These are phyloP conservation scores for Leptosphaerulina australis DNA, from an alignment of 2,329 filamentous ascomycete genomes.

Conservation along the genomic window DNA sequence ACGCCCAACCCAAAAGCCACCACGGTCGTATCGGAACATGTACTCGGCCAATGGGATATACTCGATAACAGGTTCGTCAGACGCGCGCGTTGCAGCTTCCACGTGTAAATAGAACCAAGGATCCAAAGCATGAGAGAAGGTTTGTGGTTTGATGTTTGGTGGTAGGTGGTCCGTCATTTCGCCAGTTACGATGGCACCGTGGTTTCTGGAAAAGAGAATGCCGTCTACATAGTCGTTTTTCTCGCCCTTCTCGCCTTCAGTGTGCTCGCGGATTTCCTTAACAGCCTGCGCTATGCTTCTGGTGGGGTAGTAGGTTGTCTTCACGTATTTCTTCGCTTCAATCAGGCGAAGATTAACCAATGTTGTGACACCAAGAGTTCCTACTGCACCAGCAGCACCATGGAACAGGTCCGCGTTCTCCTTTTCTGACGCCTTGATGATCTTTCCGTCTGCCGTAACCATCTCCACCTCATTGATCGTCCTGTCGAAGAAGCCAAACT, in stretches of 20 bases:
- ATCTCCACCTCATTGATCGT: constrained; percentile 69
- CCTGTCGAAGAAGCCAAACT: constrained; percentile 68
- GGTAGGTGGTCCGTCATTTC: constrained; percentile 50
- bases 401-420: constrained; percentile 66
- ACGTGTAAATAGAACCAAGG: constrained; percentile 60
- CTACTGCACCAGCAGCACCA: constrained; percentile 69
- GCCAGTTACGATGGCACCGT: constrained; percentile 54
- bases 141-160: constrained; percentile 35
- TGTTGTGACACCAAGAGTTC: constrained; percentile 70
- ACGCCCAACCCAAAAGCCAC: constrained; percentile 70
- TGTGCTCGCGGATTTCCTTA: constrained; percentile 47
- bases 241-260: constrained; percentile 41
- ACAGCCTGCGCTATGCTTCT: constrained; percentile 52
- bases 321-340: constrained; percentile 56
- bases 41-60: constrained; percentile 69
- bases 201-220: constrained; percentile 54
- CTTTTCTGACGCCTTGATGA: constrained; percentile 61
- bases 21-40: constrained; percentile 73
- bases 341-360: constrained; percentile 58
- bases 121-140: constrained; percentile 54
- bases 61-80: constrained; percentile 52
- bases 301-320: constrained; percentile 56
- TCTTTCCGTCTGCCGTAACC: constrained; percentile 65
- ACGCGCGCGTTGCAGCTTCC: constrained; percentile 47
- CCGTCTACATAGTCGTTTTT: constrained; percentile 57